Base-by-base conservation (phyloP, 257 asterid species). In the Haberlea rhodopensis region DNA sequence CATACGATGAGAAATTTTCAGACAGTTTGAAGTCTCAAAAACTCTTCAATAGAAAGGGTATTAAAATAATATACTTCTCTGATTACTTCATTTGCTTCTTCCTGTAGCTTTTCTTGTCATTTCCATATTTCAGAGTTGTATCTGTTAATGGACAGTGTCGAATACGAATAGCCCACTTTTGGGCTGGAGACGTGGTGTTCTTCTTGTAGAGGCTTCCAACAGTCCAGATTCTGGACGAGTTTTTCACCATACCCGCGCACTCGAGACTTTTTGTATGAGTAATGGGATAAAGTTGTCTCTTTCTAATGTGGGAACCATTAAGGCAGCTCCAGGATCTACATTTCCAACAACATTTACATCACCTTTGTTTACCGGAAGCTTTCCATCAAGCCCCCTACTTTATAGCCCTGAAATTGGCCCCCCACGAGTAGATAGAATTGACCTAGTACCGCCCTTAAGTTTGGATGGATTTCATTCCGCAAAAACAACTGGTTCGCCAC, bases 191-290 rank as follows among this genome's bases (percentile, higher is more conserved):
- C 84, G 89, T 20, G 82, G 87, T 24, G 87, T 87, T 67, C 95
- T 94, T 68, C 97, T 94, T 70, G 84, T 90, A 65, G 96, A 90
- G 71, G 97, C 97, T 69, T 83, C 92, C 65, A 87, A 87, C 71
- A 94, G 99, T 82, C 95, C 97, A 54, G 97, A 90, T 81, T 81
- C 99, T 75, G 97, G 95, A 73, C 83, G 96, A 79, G 87, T 84
- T 73, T 82, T 84, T 65, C 87, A 86, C 76, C 99, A 94, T 79
- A 86, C 94, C 57, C 94, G 92, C 45, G 70, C 92, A 40, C 96
- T 94, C 51, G 99, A 94, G 79, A 62, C 88, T 40, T 94, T 84
- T 68, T 94, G 97, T 82, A 70, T 83, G 55, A 79, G 75, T 67
- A 82, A 76, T 62, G 96, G 91, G 29, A 90, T 94, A 79, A 84